These are phyloP conservation scores for Hygrocybe punicea DNA, from an alignment of 768 basidiomycete species.

Conservation along the genomic window DNA sequence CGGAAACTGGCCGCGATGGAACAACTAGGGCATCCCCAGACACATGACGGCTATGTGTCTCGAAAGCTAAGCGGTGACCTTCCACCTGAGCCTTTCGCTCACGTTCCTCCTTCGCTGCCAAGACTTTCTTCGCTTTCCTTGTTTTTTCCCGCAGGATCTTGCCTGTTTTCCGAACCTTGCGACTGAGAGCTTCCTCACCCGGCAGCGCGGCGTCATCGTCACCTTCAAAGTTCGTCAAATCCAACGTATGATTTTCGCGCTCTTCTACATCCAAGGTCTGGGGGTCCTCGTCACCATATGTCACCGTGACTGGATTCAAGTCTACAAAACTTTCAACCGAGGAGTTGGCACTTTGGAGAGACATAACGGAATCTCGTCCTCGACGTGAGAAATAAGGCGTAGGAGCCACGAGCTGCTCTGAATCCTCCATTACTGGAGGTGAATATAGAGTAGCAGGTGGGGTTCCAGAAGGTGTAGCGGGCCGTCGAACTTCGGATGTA, in stretches of 20 bases:
- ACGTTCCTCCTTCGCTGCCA: conserved; percentile 1
- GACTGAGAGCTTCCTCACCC: conserved; percentile 54
- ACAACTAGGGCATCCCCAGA: neutral
- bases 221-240: conserved; percentile 76
- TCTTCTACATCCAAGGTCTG: conserved; percentile 21
- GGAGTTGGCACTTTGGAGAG: neutral
- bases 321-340: conserved; percentile 23
- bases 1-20: neutral
- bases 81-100: conserved; percentile 1
- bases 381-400: neutral
- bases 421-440: neutral
- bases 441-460: neutral
- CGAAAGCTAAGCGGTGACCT: neutral
- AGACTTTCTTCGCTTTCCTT: conserved; percentile 8
- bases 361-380: neutral
- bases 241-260: conserved; percentile 52
- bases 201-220: conserved; percentile 59
- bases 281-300: conserved; percentile 31
- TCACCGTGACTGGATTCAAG: conserved; percentile 41
- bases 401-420: conserved; percentile 1
- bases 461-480: neutral
- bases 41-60: neutral
- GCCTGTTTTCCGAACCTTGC: conserved; percentile 57
- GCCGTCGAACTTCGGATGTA: neutral
- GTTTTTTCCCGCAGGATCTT: conserved; percentile 47